Evolutionary conservation across 305 asterid species (phyloP).

Genomic region (Rubia peregrina): DNA sequence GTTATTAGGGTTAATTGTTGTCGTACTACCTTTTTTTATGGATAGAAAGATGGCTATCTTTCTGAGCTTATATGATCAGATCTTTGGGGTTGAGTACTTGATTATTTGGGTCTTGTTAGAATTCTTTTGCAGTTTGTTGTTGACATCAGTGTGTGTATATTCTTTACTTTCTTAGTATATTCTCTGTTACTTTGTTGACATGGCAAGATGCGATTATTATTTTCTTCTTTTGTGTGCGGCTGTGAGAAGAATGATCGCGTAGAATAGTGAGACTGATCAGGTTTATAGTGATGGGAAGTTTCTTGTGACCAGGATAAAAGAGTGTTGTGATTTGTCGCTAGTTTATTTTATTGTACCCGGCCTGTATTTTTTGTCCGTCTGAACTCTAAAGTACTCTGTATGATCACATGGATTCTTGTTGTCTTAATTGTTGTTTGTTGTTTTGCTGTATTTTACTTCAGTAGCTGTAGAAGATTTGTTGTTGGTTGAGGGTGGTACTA

Average conservation of each 20-base stretch:
- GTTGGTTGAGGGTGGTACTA: not conserved
- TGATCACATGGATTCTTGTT: not conserved
- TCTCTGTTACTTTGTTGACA: not conserved
- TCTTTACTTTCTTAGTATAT: not conserved
- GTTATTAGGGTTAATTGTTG: not conserved
- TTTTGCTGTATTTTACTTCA: not conserved
- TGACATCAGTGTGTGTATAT: not conserved
- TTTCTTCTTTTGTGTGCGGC: not conserved
- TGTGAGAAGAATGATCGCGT: not conserved
- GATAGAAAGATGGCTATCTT: not conserved
- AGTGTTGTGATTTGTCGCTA: too few species aligned
- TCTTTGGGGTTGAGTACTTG: not conserved
- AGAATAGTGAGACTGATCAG: not conserved
- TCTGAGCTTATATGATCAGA: not conserved
- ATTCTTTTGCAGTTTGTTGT: not conserved
- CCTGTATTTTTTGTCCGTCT: too few species aligned
- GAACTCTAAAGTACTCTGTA: not conserved
- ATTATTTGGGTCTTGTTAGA: conserved; percentile 12
- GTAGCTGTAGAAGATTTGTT: not conserved
- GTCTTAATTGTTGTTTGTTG: not conserved
- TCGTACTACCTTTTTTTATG: not conserved
- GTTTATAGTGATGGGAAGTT: not conserved
- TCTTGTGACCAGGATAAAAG: not conserved
- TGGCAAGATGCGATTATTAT: not conserved
- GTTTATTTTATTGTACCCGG: not conserved